Conservation (phyloP, 345 rosid genomes). For the Eucalyptus marginata region DNA sequence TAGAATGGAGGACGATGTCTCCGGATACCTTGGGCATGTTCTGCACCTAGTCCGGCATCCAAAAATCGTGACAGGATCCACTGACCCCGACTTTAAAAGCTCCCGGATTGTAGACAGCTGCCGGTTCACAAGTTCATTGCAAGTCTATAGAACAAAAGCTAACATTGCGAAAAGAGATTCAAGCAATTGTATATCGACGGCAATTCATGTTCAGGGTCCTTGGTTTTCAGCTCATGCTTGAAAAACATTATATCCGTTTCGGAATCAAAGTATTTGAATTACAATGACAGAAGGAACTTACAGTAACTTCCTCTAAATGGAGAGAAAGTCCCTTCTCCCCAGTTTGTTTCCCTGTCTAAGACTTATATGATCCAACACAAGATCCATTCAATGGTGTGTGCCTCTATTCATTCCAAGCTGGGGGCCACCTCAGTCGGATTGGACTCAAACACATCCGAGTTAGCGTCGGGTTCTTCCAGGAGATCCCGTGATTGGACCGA, state of each 20-base stretch:
- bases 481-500: conserved; percentile 60
- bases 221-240: not conserved
- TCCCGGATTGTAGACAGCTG: not conserved
- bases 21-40: not conserved
- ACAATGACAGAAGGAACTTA: not conserved
- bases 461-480: conserved; percentile 60
- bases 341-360: not conserved
- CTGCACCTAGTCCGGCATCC: not conserved
- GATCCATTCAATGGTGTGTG: not conserved
- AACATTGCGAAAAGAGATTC: not conserved
- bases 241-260: not conserved
- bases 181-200: not conserved
- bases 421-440: conserved; percentile 98
- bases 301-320: not conserved
- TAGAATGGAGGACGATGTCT: not conserved
- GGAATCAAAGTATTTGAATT: not conserved
- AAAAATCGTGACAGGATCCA: not conserved
- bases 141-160: not conserved
- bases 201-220: not conserved
- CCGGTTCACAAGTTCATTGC: not conserved
- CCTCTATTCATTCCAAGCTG: conserved; percentile 43
- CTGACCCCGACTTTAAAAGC: not conserved
- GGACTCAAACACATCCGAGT: conserved; percentile 78
- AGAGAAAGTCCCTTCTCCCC: not conserved
- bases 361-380: not conserved